Evolutionary conservation across 768 basidiomycete species (phyloP).

Genomic region (Albatrellus ellisii): DNA sequence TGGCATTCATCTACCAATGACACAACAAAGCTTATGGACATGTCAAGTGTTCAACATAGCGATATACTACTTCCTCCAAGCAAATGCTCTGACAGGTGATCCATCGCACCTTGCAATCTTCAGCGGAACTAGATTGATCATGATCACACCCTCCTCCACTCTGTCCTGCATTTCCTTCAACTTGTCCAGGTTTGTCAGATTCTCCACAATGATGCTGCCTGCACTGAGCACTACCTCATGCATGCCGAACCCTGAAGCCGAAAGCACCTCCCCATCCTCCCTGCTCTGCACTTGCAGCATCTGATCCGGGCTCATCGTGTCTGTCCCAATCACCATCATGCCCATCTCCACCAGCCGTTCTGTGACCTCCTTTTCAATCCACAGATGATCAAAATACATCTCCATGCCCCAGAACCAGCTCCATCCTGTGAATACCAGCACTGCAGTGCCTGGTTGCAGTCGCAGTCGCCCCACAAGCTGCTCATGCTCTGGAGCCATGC

Average conservation of each 20-base stretch:
- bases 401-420: conserved; percentile 14
- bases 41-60: too few species aligned
- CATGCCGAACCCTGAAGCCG: conserved; percentile 13
- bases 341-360: conserved; percentile 15
- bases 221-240: conserved; percentile 15
- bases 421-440: conserved; percentile 19
- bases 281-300: conserved; percentile 10
- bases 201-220: conserved; percentile 18
- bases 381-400: conserved; percentile 20
- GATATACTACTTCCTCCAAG: conserved; percentile 4
- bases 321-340: conserved; percentile 16
- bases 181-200: conserved; percentile 16
- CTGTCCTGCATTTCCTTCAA: conserved; percentile 6
- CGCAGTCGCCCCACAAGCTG: conserved; percentile 15
- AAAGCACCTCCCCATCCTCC: neutral
- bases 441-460: conserved; percentile 11
- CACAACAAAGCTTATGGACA: too few species aligned
- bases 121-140: conserved; percentile 17
- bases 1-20: too few species aligned
- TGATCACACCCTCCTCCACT: conserved; percentile 1
- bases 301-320: conserved; percentile 18
- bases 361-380: conserved; percentile 16
- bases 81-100: conserved; percentile 19
- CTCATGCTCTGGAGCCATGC: too few species aligned
- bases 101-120: conserved; percentile 17